Evolutionary conservation across 352 stramenopile genomes (phyloP).

Genomic region (Pythium chondricola): DNA sequence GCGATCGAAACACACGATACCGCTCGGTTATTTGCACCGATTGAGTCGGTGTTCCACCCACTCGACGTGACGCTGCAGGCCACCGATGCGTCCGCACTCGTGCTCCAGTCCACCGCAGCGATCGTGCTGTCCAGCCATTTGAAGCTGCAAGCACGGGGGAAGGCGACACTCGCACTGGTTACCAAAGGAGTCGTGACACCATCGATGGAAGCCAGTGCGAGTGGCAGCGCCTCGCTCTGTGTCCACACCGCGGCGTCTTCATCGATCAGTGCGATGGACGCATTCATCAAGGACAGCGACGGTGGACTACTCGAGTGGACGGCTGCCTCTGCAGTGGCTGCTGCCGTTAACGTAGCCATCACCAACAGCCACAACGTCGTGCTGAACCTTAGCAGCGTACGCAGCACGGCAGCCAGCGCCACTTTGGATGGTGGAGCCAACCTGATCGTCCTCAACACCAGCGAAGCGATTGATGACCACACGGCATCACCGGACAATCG

Average conservation of each 20-base stretch:
- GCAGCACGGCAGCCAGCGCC: background rate
- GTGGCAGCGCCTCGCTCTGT: slow-evolving; percentile 1
- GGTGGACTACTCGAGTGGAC: slow-evolving; percentile 6
- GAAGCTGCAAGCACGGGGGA: background rate
- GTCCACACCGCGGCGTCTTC: slow-evolving; percentile 1
- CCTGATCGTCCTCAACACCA: background rate
- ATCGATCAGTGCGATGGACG: background rate
- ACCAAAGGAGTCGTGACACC: background rate
- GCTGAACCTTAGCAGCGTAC: background rate
- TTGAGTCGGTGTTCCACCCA: background rate
- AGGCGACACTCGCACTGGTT: slow-evolving; percentile 3
- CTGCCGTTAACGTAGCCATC: background rate
- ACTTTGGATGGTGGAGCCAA: background rate
- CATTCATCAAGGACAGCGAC: background rate
- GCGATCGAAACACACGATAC: background rate
- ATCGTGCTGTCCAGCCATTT: background rate
- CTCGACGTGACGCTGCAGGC: background rate
- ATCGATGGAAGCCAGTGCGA: background rate
- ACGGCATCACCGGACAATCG: too few species aligned
- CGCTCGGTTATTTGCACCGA: background rate
- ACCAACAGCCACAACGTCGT: background rate
- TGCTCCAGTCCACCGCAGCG: slow-evolving; percentile 3
- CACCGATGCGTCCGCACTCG: background rate
- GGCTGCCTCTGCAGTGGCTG: too few species aligned
- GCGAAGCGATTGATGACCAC: too few species aligned